phyloP scores from a whole-genome alignment of 192 early-diverging fungal species.

The Dissophora globulifera region DNA sequence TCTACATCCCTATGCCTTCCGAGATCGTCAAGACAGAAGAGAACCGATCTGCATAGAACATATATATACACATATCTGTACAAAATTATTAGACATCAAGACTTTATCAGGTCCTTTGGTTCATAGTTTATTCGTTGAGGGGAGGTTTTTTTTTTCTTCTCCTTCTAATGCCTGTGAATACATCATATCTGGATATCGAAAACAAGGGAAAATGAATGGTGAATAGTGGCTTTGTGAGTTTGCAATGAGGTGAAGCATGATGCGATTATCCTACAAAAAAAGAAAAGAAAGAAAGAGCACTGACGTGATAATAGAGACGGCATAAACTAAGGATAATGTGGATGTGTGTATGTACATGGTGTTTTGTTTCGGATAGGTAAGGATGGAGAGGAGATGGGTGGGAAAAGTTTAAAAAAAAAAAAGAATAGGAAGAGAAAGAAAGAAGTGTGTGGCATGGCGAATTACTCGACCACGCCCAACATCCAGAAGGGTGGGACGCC shows the following conservation, averaged over 20 bases:
- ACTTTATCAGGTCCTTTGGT: no score
- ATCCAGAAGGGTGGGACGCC: slow-evolving; percentile 68
- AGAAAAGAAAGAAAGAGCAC: not conserved
- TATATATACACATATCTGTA: no score
- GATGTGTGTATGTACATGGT: no score
- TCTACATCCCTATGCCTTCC: no score
- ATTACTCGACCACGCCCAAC: slow-evolving; percentile 54
- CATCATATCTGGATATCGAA: not conserved
- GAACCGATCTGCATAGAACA: no score
- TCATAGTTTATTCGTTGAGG: no score
- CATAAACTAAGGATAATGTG: not conserved
- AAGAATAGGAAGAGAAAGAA: not conserved
- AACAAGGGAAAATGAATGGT: slow-evolving; percentile 4
- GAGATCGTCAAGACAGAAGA: no score
- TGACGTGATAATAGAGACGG: not conserved
- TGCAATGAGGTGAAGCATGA: not conserved
- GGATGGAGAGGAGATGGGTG: not conserved
- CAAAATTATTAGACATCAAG: no score
- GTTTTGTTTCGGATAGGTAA: no score
- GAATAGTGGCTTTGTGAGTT: not conserved
- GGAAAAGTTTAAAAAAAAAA: no score
- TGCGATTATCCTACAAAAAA: not conserved
- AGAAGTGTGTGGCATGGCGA: not conserved
- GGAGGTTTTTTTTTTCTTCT: no score
- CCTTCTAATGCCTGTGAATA: no score